These are phyloP conservation scores for Sarcodon aspratus DNA, from an alignment of 768 basidiomycete genomes.

Conservation along the genomic window DNA sequence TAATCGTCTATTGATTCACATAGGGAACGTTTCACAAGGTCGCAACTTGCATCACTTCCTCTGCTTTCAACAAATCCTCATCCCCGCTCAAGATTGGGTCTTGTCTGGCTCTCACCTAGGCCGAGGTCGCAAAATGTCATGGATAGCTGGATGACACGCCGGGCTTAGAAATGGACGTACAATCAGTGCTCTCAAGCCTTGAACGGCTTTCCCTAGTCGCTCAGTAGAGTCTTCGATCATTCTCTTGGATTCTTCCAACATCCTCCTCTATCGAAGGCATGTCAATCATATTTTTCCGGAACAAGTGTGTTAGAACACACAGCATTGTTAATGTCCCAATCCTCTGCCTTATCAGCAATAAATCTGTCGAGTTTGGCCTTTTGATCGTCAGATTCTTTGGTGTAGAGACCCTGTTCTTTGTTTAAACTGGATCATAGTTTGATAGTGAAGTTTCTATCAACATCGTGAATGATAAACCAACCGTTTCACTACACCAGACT, in stretches of 20 bases:
- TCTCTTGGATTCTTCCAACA: slow-evolving; percentile 69
- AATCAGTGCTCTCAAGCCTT: slow-evolving; percentile 52
- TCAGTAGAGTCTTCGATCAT: slow-evolving; percentile 64
- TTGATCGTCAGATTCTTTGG: slow-evolving; percentile 50
- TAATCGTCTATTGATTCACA: too few relatives aligned
- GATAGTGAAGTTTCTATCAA: not conserved
- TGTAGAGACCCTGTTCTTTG: slow-evolving; percentile 62
- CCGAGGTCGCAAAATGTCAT: not conserved
- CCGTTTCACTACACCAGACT: slow-evolving; percentile 56
- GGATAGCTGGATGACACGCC: slow-evolving; percentile 1
- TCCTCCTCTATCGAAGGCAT: slow-evolving; percentile 32
- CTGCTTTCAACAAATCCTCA: slow-evolving; percentile 31
- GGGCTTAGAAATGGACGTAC: slow-evolving; percentile 34
- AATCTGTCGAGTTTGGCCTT: slow-evolving; percentile 51
- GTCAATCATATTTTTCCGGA: not conserved
- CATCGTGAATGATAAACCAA: slow-evolving; percentile 17
- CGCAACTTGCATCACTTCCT: slow-evolving; percentile 43
- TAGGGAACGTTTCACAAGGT: slow-evolving; percentile 22
- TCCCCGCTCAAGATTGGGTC: slow-evolving; percentile 23
- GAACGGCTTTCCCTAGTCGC: slow-evolving; percentile 49
- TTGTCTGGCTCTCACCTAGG: slow-evolving; percentile 33
- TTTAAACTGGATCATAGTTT: slow-evolving; percentile 12
- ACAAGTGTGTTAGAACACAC: slow-evolving; percentile 29
- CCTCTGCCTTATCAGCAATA: slow-evolving; percentile 40
- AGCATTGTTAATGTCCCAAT: slow-evolving; percentile 72